A percentile compares a stretch with the other conserved stretches of the same genome.
Conservation (phyloP, 352 stramenopile genomes). For the Saprolegnia diclina region DNA sequence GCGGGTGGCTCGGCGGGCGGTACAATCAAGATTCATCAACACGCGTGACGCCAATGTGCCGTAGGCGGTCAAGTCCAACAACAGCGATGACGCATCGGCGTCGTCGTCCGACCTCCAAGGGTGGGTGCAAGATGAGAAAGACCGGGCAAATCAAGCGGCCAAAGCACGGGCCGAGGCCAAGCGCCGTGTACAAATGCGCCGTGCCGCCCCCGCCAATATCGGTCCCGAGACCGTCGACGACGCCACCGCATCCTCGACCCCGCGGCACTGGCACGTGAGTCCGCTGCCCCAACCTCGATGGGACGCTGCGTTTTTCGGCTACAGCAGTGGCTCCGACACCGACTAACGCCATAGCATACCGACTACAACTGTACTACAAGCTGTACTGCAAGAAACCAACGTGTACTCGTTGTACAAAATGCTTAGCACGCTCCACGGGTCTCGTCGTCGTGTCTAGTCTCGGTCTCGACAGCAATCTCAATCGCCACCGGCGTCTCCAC, state of each 20-base stretch:
- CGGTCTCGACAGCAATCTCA: neutral
- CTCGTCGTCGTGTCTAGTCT: neutral
- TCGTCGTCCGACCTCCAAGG: neutral
- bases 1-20: conserved; percentile 1
- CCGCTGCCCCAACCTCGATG: neutral
- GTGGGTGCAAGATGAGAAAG: conserved; percentile 4
- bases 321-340: conserved; percentile 26
- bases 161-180: conserved; percentile 6
- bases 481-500: neutral
- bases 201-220: neutral
- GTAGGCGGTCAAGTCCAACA: conserved; percentile 1
- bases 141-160: neutral
- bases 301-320: conserved; percentile 14
- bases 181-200: conserved; percentile 7
- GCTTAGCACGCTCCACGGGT: neutral
- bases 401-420: too few species aligned
- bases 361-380: too few species aligned
- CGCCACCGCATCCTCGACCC: neutral
- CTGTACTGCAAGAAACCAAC: too few species aligned
- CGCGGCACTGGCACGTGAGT: neutral
- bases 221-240: conserved; percentile 20
- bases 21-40: neutral
- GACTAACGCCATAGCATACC: neutral
- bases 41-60: neutral
- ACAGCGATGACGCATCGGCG: neutral